These are phyloP conservation scores for Perkinsela sp. DNA, from an alignment of 208 protist species.

Conservation along the genomic window DNA sequence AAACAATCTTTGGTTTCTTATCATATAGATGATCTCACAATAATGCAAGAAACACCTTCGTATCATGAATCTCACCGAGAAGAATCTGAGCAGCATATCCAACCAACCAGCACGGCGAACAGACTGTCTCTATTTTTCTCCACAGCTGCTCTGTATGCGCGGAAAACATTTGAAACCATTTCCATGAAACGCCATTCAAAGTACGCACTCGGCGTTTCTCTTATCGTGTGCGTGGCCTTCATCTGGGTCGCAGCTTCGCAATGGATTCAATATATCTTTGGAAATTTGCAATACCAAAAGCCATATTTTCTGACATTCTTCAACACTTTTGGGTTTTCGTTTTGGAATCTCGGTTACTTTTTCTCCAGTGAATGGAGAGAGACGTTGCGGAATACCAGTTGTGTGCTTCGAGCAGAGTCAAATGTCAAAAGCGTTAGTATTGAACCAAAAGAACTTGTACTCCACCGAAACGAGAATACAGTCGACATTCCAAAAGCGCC, in stretches of 20 bases:
- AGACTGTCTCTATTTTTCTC: too few species aligned
- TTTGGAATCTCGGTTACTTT: slow-evolving; percentile 45
- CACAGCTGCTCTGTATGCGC: too few species aligned
- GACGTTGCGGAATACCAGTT: too few species aligned
- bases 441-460: neutral
- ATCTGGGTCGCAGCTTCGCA: slow-evolving; percentile 60
- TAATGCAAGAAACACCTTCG: too few species aligned
- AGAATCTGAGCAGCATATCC: too few species aligned
- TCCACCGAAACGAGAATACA: neutral
- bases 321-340: slow-evolving; percentile 43
- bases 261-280: slow-evolving; percentile 66
- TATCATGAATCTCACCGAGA: too few species aligned
- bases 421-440: neutral
- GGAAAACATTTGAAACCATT: neutral
- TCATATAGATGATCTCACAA: too few species aligned
- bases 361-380: slow-evolving; percentile 10
- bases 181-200: slow-evolving; percentile 4
- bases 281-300: slow-evolving; percentile 28
- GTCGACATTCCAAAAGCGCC: neutral
- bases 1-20: too few species aligned
- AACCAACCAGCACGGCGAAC: too few species aligned
- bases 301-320: slow-evolving; percentile 71
- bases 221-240: slow-evolving; percentile 50
- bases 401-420: slow-evolving; percentile 14
- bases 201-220: slow-evolving; percentile 32